These are phyloP conservation scores for Bjerkandera adusta DNA, from an alignment of 1,284 basidiomycete species.

Conservation along the genomic window DNA sequence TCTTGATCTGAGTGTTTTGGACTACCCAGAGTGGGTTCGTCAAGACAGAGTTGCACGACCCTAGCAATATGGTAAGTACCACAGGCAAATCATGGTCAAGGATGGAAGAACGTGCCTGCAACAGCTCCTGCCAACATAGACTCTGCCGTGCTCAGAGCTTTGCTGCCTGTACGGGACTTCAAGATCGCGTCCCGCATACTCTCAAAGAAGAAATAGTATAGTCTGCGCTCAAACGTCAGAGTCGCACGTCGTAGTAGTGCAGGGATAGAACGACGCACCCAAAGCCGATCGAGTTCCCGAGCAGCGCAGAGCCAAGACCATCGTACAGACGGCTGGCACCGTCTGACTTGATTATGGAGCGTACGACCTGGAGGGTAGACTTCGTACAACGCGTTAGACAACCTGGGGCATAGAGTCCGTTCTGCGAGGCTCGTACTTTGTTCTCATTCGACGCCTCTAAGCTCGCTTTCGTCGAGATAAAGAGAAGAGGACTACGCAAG, in stretches of 20 bases:
- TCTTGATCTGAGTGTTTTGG: conserved; percentile 83
- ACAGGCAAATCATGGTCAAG: background rate
- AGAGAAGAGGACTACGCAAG: background rate
- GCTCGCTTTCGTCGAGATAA: background rate
- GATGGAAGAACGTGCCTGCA: conserved; percentile 53
- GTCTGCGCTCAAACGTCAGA: conserved; percentile 36
- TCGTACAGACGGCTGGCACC: conserved; percentile 87
- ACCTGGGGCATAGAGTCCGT: no score
- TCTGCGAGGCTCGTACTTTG: no score
- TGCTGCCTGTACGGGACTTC: conserved; percentile 54
- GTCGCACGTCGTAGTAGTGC: background rate
- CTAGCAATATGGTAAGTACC: conserved; percentile 36
- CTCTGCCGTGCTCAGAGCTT: conserved; percentile 79
- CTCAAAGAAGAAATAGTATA: conserved; percentile 87
- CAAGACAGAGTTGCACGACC: conserved; percentile 86
- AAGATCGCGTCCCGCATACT: conserved; percentile 58
- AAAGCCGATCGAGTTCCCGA: conserved; percentile 94
- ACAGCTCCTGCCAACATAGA: conserved; percentile 90
- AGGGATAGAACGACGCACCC: conserved; percentile 47
- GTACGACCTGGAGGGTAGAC: conserved; percentile 49
- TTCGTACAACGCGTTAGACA: no score
- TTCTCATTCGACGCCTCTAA: background rate
- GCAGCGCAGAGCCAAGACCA: conserved; percentile 82
- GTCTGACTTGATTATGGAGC: conserved; percentile 83
- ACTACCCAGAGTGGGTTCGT: conserved; percentile 97